Percentiles rank a stretch among this genome's conserved stretches.
Evolutionary conservation across 2,329 filamentous ascomycete species (phyloP).

Genomic region (Hypoxylon sp.): DNA sequence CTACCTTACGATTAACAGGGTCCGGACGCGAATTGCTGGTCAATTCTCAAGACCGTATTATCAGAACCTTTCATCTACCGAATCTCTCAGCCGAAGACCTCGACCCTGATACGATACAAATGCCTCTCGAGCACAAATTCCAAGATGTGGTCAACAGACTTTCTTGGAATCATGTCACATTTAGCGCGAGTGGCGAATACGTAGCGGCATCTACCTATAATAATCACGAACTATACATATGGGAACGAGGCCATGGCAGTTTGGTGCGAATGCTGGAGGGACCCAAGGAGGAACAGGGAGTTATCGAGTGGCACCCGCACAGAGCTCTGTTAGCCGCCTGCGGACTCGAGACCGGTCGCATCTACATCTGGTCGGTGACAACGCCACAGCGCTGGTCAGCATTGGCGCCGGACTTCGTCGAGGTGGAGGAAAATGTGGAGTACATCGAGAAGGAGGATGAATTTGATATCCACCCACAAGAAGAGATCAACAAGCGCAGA

Average conservation of each 20-base stretch:
- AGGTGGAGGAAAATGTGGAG: slow-evolving; percentile 98
- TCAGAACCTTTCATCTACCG: slow-evolving; percentile 89
- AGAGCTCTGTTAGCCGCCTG: slow-evolving; percentile 89
- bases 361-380: slow-evolving; percentile 96
- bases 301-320: slow-evolving; percentile 96
- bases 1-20: slow-evolving; percentile 82
- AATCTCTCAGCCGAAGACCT: slow-evolving; percentile 74
- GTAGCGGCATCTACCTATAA: slow-evolving; percentile 97
- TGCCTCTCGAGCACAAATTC: slow-evolving; percentile 97
- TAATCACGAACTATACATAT: slow-evolving; percentile 98
- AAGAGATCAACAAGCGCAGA: slow-evolving; percentile 90
- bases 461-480: slow-evolving; percentile 95
- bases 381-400: slow-evolving; percentile 98
- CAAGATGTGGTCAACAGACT: slow-evolving; percentile 96
- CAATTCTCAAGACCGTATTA: slow-evolving; percentile 94
- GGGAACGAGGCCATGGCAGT: slow-evolving; percentile 93
- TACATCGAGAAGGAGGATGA: slow-evolving; percentile 97
- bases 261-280: slow-evolving; percentile 97
- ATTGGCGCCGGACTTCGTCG: slow-evolving; percentile 93
- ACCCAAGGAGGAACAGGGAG: slow-evolving; percentile 93
- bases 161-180: slow-evolving; percentile 96
- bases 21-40: slow-evolving; percentile 89
- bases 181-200: slow-evolving; percentile 93
- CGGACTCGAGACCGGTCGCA: slow-evolving; percentile 88
- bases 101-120: slow-evolving; percentile 83